These are phyloP conservation scores for Pythium phragmitis DNA, from an alignment of 352 stramenopile species.

Conservation along the genomic window DNA sequence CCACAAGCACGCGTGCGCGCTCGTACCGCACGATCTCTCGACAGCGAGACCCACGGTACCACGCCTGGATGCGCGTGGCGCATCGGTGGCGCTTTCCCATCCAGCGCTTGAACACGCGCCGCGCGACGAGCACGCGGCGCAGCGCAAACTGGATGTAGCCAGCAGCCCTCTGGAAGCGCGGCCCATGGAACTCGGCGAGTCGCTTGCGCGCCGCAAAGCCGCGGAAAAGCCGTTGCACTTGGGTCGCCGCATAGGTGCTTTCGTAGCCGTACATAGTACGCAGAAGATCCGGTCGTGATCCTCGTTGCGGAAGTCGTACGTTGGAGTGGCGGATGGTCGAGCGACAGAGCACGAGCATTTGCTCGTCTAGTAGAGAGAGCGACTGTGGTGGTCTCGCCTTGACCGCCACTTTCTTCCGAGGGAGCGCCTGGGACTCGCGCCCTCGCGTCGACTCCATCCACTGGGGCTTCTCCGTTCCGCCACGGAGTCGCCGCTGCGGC, in stretches of 20 bases:
- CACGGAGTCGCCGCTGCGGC: neutral
- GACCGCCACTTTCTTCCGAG: neutral
- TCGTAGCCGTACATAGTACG: constrained; percentile 39
- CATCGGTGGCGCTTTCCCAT: constrained; percentile 22
- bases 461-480: neutral
- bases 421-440: neutral
- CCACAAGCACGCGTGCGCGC: constrained; percentile 13
- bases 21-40: constrained; percentile 20
- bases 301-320: neutral
- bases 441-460: constrained; percentile 2
- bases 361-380: constrained; percentile 47
- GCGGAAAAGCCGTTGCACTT: constrained; percentile 55
- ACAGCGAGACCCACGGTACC: constrained; percentile 21
- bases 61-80: constrained; percentile 30
- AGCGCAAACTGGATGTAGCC: constrained; percentile 27
- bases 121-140: constrained; percentile 23
- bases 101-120: constrained; percentile 21
- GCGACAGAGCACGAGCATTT: constrained; percentile 61
- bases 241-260: constrained; percentile 51
- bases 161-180: constrained; percentile 27
- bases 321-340: constrained; percentile 43
- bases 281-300: constrained; percentile 11
- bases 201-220: constrained; percentile 34
- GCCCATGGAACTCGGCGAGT: constrained; percentile 40
- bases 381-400: constrained; percentile 1